Percentiles rank a stretch among this genome's conserved stretches.
Conservation (phyloP, 305 asterid species). For the Fraxinus greggii region DNA sequence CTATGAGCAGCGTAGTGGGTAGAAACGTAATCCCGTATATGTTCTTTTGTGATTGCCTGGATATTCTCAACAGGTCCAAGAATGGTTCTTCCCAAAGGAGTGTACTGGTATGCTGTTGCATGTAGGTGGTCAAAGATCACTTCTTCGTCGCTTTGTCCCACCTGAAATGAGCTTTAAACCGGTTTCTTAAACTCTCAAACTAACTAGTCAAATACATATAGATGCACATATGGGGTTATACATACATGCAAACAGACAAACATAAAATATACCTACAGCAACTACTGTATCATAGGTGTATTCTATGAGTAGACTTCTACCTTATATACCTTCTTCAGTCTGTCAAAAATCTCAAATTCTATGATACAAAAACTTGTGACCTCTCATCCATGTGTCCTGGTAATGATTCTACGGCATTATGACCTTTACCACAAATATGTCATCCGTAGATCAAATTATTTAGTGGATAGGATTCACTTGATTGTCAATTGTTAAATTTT, state of each 20-base stretch:
- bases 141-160: constrained; percentile 55
- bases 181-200: neutral
- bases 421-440: neutral
- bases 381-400: neutral
- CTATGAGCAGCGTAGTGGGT: constrained; percentile 82
- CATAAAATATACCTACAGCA: neutral
- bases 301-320: neutral
- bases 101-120: constrained; percentile 91
- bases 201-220: neutral
- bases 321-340: neutral
- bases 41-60: constrained; percentile 48
- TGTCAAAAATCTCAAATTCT: neutral
- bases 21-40: constrained; percentile 58
- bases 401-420: neutral
- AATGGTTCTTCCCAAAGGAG: constrained; percentile 87
- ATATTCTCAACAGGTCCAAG: constrained; percentile 88
- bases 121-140: constrained; percentile 90
- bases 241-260: neutral
- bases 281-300: neutral
- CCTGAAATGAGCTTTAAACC: constrained; percentile 21
- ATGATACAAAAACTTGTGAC: neutral
- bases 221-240: neutral
- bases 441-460: neutral
- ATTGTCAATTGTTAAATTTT: neutral
- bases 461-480: neutral